These are phyloP conservation scores for Sporothrix variecibatus DNA, from an alignment of 2,329 filamentous ascomycete genomes.

Conservation along the genomic window DNA sequence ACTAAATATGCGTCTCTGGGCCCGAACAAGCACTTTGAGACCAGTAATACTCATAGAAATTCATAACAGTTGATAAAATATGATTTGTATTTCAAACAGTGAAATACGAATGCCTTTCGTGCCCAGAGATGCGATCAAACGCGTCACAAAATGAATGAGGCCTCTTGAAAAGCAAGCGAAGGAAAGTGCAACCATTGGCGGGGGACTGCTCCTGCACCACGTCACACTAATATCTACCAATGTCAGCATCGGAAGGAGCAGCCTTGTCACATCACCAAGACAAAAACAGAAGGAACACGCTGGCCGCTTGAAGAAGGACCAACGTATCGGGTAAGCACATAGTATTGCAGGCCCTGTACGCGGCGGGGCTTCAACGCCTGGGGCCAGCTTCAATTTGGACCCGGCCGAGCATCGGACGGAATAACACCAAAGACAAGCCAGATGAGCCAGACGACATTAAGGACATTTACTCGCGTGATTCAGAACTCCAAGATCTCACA, in stretches of 20 bases:
- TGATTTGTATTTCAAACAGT: not conserved
- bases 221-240: not conserved
- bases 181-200: not conserved
- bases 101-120: not conserved
- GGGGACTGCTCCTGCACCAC: not conserved
- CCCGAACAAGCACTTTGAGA: not conserved
- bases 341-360: slow-evolving; percentile 49
- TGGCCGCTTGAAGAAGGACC: no score
- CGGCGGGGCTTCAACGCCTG: slow-evolving; percentile 62
- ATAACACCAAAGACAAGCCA: not conserved
- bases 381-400: slow-evolving; percentile 51
- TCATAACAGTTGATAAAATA: not conserved
- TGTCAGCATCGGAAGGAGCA: slow-evolving; percentile 3
- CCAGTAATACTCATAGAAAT: not conserved
- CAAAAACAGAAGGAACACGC: not conserved
- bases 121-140: not conserved
- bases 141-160: not conserved
- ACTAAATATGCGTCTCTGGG: not conserved
- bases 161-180: not conserved
- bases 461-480: slow-evolving; percentile 48
- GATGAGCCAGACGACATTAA: slow-evolving; percentile 51
- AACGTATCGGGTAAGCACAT: not conserved
- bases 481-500: slow-evolving; percentile 40
- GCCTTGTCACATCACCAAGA: not conserved
- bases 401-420: not conserved